Percentiles rank a stretch among this genome's conserved stretches.
Evolutionary conservation across 75 land plant genomes (phyloP).

Genomic region (Pinus tabuliformis): DNA sequence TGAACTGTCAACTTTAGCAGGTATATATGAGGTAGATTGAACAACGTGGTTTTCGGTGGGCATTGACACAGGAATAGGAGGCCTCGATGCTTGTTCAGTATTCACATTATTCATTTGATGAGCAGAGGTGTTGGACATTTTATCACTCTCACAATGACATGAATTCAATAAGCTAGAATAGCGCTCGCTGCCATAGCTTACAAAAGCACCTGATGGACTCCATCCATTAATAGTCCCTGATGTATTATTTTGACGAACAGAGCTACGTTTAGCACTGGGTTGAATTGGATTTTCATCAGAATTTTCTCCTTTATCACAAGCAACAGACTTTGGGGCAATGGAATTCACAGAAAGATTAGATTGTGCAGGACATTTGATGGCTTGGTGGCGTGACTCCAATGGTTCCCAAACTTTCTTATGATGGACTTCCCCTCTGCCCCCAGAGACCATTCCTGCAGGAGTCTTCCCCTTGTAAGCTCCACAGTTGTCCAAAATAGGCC

Average conservation of each 20-base stretch:
- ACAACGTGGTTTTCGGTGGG: neutral
- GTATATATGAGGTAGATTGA: conserved; percentile 2
- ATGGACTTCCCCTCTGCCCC: conserved; percentile 26
- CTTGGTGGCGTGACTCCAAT: conserved; percentile 41
- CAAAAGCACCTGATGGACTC: neutral
- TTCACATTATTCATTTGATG: neutral
- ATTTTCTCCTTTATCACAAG: conserved; percentile 16
- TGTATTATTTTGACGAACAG: neutral
- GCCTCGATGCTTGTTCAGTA: neutral
- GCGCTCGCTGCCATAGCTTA: neutral
- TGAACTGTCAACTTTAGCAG: neutral
- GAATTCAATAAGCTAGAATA: neutral
- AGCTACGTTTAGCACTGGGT: neutral
- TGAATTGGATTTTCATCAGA: conserved; percentile 1
- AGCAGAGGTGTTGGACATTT: neutral
- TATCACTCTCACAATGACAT: conserved; percentile 5
- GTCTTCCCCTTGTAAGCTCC: conserved; percentile 42
- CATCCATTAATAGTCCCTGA: conserved; percentile 2
- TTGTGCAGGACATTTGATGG: conserved; percentile 30
- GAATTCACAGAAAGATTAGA: conserved; percentile 13
- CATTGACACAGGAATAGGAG: neutral
- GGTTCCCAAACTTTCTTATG: conserved; percentile 80
- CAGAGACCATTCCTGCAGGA: conserved; percentile 10
- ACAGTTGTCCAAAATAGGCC: conserved; percentile 23
- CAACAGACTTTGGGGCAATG: conserved; percentile 15